Evolutionary conservation across 2,329 filamentous ascomycete genomes (phyloP).

Genomic region (Aspergillus phoenicis): DNA sequence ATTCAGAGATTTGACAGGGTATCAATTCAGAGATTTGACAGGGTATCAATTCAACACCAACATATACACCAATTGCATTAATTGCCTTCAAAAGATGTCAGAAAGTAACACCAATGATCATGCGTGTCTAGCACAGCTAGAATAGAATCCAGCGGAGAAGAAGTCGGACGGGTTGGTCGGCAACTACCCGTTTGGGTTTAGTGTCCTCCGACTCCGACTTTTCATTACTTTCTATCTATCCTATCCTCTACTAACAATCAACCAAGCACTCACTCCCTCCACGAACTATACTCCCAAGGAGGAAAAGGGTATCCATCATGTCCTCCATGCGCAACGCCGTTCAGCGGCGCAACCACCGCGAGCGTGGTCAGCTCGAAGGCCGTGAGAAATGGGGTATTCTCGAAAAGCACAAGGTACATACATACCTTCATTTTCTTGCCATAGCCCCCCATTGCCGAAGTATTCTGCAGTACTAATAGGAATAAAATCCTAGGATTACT

Average conservation of each 20-base stretch:
- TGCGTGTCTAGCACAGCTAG: no score
- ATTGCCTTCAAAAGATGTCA: no score
- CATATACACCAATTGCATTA: no score
- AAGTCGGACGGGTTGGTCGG: neutral
- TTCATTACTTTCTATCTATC: slow-evolving; percentile 1
- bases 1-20: no score
- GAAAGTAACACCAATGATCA: no score
- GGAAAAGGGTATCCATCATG: slow-evolving; percentile 42
- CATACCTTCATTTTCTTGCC: neutral
- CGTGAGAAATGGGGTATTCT: slow-evolving; percentile 86
- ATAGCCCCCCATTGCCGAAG: no score
- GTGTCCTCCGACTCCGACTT: slow-evolving; percentile 8
- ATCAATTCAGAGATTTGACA: no score
- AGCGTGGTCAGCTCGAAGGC: slow-evolving; percentile 83
- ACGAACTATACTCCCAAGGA: neutral
- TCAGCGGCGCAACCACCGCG: slow-evolving; percentile 81
- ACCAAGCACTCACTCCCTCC: neutral
- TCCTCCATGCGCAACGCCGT: slow-evolving; percentile 65
- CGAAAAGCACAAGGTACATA: slow-evolving; percentile 83
- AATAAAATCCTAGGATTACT: slow-evolving; percentile 57
- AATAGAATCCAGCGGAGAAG: neutral
- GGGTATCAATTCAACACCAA: no score
- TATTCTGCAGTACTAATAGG: neutral
- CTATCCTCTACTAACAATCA: neutral
- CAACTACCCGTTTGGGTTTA: neutral